Conservation (phyloP, 2,329 filamentous ascomycete species). For the Myriosclerotinia duriaeana region DNA sequence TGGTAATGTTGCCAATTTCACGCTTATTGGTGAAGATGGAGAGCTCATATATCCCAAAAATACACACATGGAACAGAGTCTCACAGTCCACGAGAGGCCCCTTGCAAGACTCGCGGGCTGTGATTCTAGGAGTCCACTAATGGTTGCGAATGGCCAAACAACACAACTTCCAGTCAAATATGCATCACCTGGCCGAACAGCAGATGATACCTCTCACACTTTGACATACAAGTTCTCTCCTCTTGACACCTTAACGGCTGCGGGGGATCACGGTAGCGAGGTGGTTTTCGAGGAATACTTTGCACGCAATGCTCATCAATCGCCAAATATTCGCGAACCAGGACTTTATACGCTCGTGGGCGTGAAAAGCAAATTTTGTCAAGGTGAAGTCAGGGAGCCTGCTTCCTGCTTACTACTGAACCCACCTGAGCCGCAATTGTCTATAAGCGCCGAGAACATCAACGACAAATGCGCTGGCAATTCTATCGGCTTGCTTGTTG, state of each 20-base stretch:
- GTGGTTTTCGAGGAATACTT: conserved; percentile 57
- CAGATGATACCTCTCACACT: conserved; percentile 65
- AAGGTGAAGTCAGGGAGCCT: conserved; percentile 87
- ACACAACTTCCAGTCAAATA: conserved; percentile 71
- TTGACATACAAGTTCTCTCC: conserved; percentile 82
- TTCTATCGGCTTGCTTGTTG: conserved; percentile 84
- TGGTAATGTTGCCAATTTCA: conserved; percentile 81
- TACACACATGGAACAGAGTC: conserved; percentile 69
- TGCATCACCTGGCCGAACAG: conserved; percentile 57
- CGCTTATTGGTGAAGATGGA: conserved; percentile 63
- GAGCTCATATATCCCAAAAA: conserved; percentile 59
- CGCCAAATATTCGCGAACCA: conserved; percentile 68
- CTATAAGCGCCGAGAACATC: conserved; percentile 74
- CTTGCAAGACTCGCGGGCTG: conserved; percentile 70
- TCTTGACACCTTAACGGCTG: conserved; percentile 65
- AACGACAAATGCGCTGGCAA: conserved; percentile 94
- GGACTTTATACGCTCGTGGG: conserved; percentile 85
- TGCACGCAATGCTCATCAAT: conserved; percentile 61
- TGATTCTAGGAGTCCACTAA: conserved; percentile 75
- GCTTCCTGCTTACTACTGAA: conserved; percentile 92
- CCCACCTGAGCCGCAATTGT: conserved; percentile 79
- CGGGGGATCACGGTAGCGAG: conserved; percentile 65
- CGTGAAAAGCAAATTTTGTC: conserved; percentile 76
- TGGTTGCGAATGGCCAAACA: conserved; percentile 73
- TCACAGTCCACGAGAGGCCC: conserved; percentile 85